phyloP scores from a whole-genome alignment of 768 basidiomycete genomes.

The Lyophyllum shimeji region DNA sequence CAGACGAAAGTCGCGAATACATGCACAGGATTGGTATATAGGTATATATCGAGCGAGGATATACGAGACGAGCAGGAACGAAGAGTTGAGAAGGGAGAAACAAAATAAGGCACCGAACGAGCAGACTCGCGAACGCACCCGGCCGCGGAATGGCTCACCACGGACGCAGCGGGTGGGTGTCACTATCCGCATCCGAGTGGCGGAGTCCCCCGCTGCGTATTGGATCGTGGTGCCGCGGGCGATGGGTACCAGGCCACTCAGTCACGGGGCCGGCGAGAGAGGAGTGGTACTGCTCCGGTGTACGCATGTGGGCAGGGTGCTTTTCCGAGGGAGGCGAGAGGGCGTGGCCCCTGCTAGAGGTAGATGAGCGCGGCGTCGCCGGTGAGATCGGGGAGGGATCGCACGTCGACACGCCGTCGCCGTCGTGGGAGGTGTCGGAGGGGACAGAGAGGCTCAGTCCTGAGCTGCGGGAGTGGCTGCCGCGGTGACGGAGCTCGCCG shows the following conservation, averaged over 20 bases:
- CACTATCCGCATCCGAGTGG: conserved; percentile 34
- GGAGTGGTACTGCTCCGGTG: conserved; percentile 11
- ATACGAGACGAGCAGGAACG: not conserved
- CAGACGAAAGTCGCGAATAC: conserved; percentile 1
- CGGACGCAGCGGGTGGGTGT: conserved; percentile 43
- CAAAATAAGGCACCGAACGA: not conserved
- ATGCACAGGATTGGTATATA: conserved; percentile 6
- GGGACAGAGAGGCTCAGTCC: conserved; percentile 24
- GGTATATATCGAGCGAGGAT: conserved; percentile 9
- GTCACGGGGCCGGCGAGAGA: not conserved
- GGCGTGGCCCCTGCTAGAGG: conserved; percentile 21
- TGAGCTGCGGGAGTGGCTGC: conserved; percentile 1
- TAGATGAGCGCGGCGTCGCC: conserved; percentile 49
- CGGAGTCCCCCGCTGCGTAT: conserved; percentile 25
- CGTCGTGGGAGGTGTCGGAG: conserved; percentile 24
- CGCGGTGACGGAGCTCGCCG: conserved; percentile 1
- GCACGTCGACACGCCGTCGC: conserved; percentile 39
- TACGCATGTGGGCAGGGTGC: not conserved
- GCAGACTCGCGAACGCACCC: not conserved
- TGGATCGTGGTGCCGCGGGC: conserved; percentile 12
- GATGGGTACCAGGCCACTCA: conserved; percentile 14
- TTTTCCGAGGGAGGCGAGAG: conserved; percentile 6
- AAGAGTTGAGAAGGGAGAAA: not conserved
- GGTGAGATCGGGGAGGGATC: conserved; percentile 57
- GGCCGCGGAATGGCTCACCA: conserved; percentile 34